A percentile compares a stretch with the other conserved stretches of the same genome.
Conservation (phyloP, 2,329 filamentous ascomycete species). For the Colletotrichum cuscutae region DNA sequence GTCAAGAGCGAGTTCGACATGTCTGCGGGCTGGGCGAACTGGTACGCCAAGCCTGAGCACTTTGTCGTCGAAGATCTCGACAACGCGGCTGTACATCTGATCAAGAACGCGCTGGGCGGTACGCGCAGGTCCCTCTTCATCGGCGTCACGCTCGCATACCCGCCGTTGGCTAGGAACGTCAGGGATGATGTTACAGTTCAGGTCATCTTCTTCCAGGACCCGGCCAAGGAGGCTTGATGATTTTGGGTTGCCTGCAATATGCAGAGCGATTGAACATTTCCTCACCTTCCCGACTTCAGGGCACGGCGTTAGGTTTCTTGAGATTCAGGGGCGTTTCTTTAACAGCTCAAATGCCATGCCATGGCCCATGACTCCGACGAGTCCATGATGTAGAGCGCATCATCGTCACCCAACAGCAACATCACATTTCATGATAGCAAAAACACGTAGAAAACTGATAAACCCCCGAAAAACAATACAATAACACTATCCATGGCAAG, state of each 20-base stretch:
- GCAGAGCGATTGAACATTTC: neutral
- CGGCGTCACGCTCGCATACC: constrained; percentile 74
- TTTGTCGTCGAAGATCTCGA: constrained; percentile 76
- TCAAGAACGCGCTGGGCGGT: constrained; percentile 84
- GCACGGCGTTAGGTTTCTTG: neutral
- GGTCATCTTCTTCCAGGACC: constrained; percentile 70
- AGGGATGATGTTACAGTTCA: constrained; percentile 87
- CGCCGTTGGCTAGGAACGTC: constrained; percentile 71
- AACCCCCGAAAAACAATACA: neutral
- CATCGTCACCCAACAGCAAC: neutral
- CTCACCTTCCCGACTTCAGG: neutral
- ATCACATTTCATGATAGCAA: neutral
- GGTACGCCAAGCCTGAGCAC: constrained; percentile 53
- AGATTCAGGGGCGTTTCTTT: neutral
- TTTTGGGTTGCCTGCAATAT: neutral
- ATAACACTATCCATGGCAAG: neutral
- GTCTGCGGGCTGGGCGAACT: constrained; percentile 37
- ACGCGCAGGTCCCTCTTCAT: constrained; percentile 78
- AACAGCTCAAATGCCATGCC: neutral
- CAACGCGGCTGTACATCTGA: constrained; percentile 83
- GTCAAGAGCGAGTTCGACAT: constrained; percentile 26
- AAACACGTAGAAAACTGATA: neutral
- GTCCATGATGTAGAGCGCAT: neutral
- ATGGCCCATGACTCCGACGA: neutral
- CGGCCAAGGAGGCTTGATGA: constrained; percentile 7